phyloP scores from a whole-genome alignment of 1,284 basidiomycete genomes.

The Earliella scabrosa region DNA sequence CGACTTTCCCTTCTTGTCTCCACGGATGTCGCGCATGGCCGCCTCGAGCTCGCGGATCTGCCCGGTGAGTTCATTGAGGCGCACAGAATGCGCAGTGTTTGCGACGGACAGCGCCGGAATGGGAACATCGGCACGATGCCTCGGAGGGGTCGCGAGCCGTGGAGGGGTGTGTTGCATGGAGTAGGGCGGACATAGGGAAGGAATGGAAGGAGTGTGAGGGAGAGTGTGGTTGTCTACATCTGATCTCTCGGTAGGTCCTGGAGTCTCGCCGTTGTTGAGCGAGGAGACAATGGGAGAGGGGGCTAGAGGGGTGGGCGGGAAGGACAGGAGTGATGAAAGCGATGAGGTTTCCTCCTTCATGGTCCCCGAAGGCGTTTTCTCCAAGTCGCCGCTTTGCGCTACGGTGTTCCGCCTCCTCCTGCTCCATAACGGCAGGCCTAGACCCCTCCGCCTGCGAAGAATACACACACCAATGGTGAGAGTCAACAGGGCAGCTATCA shows the following conservation, averaged over 20 bases:
- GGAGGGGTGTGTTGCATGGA: not conserved
- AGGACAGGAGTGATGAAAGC: not conserved
- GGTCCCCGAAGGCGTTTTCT: no score
- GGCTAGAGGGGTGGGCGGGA: not conserved
- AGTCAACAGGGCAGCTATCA: not conserved
- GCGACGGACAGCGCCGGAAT: slow-evolving; percentile 18
- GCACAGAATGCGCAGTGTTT: slow-evolving; percentile 16
- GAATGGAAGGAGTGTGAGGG: no score
- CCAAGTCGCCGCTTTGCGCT: no score
- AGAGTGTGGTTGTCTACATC: no score
- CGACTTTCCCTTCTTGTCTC: not conserved
- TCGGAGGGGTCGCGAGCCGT: slow-evolving; percentile 5
- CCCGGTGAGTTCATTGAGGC: slow-evolving; percentile 10
- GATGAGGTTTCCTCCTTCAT: no score
- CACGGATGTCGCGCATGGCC: slow-evolving; percentile 2
- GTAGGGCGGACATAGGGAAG: not conserved
- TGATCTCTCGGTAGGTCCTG: no score
- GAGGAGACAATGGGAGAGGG: not conserved
- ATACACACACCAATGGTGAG: not conserved
- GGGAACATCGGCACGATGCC: slow-evolving; percentile 18
- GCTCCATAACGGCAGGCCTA: not conserved
- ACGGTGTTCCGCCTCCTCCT: not conserved
- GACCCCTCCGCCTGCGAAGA: not conserved
- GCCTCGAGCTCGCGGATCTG: slow-evolving; percentile 17
- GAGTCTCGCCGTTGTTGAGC: not conserved